Conservation (phyloP, 1,139 yeast species). For the Pichia sp. region DNA sequence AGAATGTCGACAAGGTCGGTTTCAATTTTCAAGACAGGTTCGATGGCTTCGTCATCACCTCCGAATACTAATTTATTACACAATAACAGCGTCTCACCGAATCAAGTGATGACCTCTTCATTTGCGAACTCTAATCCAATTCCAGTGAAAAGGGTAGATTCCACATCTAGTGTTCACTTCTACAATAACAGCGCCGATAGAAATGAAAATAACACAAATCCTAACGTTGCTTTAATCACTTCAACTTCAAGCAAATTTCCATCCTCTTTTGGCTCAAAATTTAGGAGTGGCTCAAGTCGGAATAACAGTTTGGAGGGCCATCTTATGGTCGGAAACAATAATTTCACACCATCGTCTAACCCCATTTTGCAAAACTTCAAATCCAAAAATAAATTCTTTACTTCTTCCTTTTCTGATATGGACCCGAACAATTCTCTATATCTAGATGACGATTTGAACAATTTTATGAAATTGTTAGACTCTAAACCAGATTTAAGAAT, state of each 20-base stretch:
- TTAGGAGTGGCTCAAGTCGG: conserved; percentile 25
- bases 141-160: conserved; percentile 42
- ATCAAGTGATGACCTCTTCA: conserved; percentile 1
- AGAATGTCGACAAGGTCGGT: conserved; percentile 36
- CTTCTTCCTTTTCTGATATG: conserved; percentile 24
- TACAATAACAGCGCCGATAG: conserved; percentile 14
- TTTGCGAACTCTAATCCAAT: conserved; percentile 33
- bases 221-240: conserved; percentile 5
- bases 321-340: conserved; percentile 3
- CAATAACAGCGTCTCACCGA: conserved; percentile 3
- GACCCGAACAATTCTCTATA: conserved; percentile 31
- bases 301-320: conserved; percentile 30
- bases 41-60: conserved; percentile 46
- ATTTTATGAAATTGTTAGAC: conserved; percentile 79
- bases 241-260: conserved; percentile 43
- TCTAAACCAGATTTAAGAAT: conserved; percentile 50
- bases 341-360: conserved; percentile 19
- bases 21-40: conserved; percentile 61
- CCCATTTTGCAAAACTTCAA: conserved; percentile 26
- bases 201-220: neutral
- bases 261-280: conserved; percentile 53
- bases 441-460: conserved; percentile 67
- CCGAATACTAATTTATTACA: conserved; percentile 27
- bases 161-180: conserved; percentile 43
- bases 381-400: conserved; percentile 20